These are phyloP conservation scores for Cladosporium sp. DNA, from an alignment of 2,329 filamentous ascomycete genomes.

Conservation along the genomic window DNA sequence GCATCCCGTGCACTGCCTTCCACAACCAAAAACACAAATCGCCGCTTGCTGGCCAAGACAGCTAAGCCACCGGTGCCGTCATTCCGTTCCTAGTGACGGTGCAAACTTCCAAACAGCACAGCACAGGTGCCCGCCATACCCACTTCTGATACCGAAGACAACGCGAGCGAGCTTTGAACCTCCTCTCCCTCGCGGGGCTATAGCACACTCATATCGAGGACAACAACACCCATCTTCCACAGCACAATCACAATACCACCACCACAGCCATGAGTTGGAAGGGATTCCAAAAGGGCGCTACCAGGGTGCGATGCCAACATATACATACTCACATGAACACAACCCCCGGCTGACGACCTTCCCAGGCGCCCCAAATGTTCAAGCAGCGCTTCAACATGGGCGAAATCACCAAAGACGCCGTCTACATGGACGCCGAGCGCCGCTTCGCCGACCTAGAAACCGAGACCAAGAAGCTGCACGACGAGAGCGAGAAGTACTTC, in stretches of 20 bases:
- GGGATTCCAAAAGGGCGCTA: slow-evolving; percentile 87
- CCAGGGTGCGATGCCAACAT: slow-evolving; percentile 59
- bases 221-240: neutral
- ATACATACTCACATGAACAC: neutral
- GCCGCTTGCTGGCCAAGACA: slow-evolving; percentile 11
- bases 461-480: slow-evolving; percentile 95
- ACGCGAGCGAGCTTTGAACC: slow-evolving; percentile 3
- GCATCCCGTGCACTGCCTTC: slow-evolving; percentile 7
- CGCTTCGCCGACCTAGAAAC: slow-evolving; percentile 91
- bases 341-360: slow-evolving; percentile 24
- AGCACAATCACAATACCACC: slow-evolving; percentile 13
- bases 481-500: slow-evolving; percentile 97
- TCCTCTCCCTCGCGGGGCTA: neutral
- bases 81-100: slow-evolving; percentile 10
- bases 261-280: slow-evolving; percentile 82
- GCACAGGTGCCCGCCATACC: slow-evolving; percentile 16
- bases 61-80: slow-evolving; percentile 17
- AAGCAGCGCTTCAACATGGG: slow-evolving; percentile 93
- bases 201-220: neutral
- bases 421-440: slow-evolving; percentile 92
- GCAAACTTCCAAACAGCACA: slow-evolving; percentile 8
- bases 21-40: slow-evolving; percentile 18
- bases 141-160: slow-evolving; percentile 12
- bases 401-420: slow-evolving; percentile 89
- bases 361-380: slow-evolving; percentile 82